phyloP scores from a whole-genome alignment of 768 basidiomycete genomes.

The Amanita rubescens region DNA sequence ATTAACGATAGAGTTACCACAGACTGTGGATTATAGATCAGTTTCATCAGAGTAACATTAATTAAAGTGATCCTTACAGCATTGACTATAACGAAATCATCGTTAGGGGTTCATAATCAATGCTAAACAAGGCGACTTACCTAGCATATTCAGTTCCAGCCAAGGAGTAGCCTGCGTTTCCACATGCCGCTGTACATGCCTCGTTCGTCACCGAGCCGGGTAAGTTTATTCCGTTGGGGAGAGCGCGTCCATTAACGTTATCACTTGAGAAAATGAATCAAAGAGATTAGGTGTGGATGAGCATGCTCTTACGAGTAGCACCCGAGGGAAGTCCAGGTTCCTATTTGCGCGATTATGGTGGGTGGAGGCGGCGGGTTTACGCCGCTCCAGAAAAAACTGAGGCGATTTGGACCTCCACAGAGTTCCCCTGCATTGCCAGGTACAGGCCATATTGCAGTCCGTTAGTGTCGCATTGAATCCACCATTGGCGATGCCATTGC shows the following conservation, averaged over 20 bases:
- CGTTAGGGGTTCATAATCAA: slow-evolving; percentile 17
- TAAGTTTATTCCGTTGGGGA: slow-evolving; percentile 28
- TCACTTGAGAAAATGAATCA: slow-evolving; percentile 31
- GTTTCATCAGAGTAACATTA: slow-evolving; percentile 6
- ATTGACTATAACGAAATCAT: slow-evolving; percentile 38
- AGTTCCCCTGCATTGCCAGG: slow-evolving; percentile 47
- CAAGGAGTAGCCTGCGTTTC: slow-evolving; percentile 36
- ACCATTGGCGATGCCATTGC: slow-evolving; percentile 41
- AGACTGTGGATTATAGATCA: slow-evolving; percentile 29
- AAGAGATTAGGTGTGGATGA: slow-evolving; percentile 2
- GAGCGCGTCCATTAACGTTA: slow-evolving; percentile 34
- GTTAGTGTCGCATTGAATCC: slow-evolving; percentile 35
- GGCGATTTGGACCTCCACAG: slow-evolving; percentile 53
- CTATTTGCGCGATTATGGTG: slow-evolving; percentile 31
- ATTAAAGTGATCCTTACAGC: slow-evolving; percentile 35
- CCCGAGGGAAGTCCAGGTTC: slow-evolving; percentile 58
- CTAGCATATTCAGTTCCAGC: slow-evolving; percentile 33
- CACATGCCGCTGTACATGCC: slow-evolving; percentile 55
- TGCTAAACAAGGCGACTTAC: slow-evolving; percentile 17
- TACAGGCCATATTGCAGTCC: slow-evolving; percentile 58
- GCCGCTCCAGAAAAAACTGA: slow-evolving; percentile 64
- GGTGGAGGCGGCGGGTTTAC: slow-evolving; percentile 48
- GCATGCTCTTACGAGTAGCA: slow-evolving; percentile 53
- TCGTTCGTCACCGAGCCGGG: slow-evolving; percentile 44
- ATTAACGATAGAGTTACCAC: slow-evolving; percentile 38